Evolutionary conservation across 2,329 filamentous ascomycete species (phyloP), one percentile per base, ranked within the genome.

Genomic region (Calcarisporium arbuscula): DNA sequence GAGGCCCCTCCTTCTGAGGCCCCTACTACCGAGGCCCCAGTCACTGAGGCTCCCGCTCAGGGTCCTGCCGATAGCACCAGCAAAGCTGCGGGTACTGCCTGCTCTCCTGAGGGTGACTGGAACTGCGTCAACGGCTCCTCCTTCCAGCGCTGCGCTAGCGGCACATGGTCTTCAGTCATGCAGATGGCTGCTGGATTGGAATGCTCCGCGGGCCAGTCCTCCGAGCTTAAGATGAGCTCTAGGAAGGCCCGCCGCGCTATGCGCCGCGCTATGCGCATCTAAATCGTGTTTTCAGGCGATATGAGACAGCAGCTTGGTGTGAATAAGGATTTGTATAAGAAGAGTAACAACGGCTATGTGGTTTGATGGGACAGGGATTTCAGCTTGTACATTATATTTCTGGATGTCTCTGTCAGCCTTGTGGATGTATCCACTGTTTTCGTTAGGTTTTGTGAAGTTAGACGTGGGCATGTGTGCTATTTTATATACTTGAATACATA

Each of bases 91-190:
- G 70, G 70, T 23, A 51, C 64, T 14, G 55, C 65, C 1, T 77
- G 72, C 53, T 46, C 61, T 7, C 30, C 43, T 2, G 70, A 74
- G 29, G 73, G 72, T 2, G 49, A 52, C 9, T 77, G 67, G 67
- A 74, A 74, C 59, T 77, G 73, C 43, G 56, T 75, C 6, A 57
- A 50, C 0, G 69, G 70, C 11, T 57, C 49, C 2, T 61, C 63
- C 1, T 77, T 65, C 64, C 72, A 77, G 52, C 70, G 70, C 30
- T 77, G 73, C 38, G 73, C 63, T 7, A 67, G 63, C 3, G 72
- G 73, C 8, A 23, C 44, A 0, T 77, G 73, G 73, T 70, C 70
- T 3, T 47, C 54, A 0, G 36, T 53, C 3, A 61, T 64, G 39
- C 27, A 42, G 0, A 46, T 77, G 10, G 64, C 73, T 0, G 47